phyloP scores from a whole-genome alignment of 2,329 filamentous ascomycete genomes.

The Pseudogymnoascus sp. region DNA sequence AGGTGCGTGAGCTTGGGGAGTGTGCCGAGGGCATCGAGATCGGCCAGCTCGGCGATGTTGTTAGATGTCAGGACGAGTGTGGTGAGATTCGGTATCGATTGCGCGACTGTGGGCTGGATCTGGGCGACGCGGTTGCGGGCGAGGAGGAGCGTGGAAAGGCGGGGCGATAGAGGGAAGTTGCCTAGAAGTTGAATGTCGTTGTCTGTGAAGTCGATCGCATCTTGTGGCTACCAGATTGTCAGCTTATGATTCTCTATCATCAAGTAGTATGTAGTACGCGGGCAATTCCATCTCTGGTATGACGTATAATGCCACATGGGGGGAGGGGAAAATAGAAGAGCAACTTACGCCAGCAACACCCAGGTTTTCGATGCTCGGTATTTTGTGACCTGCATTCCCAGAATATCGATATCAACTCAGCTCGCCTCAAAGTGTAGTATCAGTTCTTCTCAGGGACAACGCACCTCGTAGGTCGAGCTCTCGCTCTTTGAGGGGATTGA shows the following conservation, averaged over 20 bases:
- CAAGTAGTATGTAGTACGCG: background rate
- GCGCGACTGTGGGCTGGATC: constrained; percentile 69
- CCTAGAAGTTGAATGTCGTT: constrained; percentile 87
- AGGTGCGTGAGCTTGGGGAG: constrained; percentile 71
- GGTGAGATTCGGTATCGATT: constrained; percentile 71
- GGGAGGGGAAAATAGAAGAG: constrained; percentile 10
- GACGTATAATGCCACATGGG: background rate
- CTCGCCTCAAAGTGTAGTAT: constrained; percentile 78
- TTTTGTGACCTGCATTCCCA: constrained; percentile 80
- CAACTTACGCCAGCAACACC: constrained; percentile 79
- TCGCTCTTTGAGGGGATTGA: constrained; percentile 97
- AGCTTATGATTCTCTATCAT: constrained; percentile 9
- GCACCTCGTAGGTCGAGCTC: constrained; percentile 99
- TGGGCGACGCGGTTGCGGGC: constrained; percentile 79
- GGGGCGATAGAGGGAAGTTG: constrained; percentile 88
- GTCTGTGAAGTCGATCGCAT: constrained; percentile 96
- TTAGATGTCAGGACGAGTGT: constrained; percentile 81
- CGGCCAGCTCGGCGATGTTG: constrained; percentile 73
- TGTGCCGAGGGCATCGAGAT: constrained; percentile 70
- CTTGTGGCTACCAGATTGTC: constrained; percentile 61
- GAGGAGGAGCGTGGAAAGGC: constrained; percentile 79
- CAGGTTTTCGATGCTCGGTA: constrained; percentile 94
- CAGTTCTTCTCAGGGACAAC: constrained; percentile 77
- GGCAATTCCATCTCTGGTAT: background rate
- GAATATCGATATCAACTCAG: constrained; percentile 72